A percentile compares a stretch with the other conserved stretches of the same genome.
phyloP scores from a whole-genome alignment of 2,329 filamentous ascomycete genomes.

The Penicillium sp. region DNA sequence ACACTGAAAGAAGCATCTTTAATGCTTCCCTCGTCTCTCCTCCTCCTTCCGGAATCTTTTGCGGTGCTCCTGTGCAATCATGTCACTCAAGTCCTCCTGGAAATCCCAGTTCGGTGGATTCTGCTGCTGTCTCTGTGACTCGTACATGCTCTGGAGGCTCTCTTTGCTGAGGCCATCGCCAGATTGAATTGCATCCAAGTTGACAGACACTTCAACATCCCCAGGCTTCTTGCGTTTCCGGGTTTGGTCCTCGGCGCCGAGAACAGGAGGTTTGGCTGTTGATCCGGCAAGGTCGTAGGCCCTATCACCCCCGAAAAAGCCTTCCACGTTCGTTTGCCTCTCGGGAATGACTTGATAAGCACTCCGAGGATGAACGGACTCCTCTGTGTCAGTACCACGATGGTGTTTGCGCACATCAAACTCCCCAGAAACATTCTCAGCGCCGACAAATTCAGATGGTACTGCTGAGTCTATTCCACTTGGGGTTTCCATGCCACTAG shows the following conservation, averaged over 20 bases:
- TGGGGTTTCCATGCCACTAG: slow-evolving; percentile 75
- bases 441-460: slow-evolving; percentile 73
- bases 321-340: slow-evolving; percentile 76
- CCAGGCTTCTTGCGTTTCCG: slow-evolving; percentile 93
- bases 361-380: slow-evolving; percentile 67
- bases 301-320: slow-evolving; percentile 94
- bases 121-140: slow-evolving; percentile 65
- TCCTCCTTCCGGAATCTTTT: slow-evolving; percentile 88
- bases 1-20: slow-evolving; percentile 2
- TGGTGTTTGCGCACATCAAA: slow-evolving; percentile 88
- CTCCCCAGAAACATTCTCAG: slow-evolving; percentile 76
- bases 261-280: slow-evolving; percentile 62
- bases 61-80: slow-evolving; percentile 90
- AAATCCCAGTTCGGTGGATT: slow-evolving; percentile 69
- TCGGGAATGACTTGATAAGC: slow-evolving; percentile 91
- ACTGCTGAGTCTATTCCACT: slow-evolving; percentile 76
- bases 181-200: slow-evolving; percentile 73
- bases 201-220: slow-evolving; percentile 88
- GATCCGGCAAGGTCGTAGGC: slow-evolving; percentile 78
- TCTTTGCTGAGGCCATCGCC: slow-evolving; percentile 81
- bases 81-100: slow-evolving; percentile 88
- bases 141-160: slow-evolving; percentile 75
- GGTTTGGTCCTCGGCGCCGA: slow-evolving; percentile 74
- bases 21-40: slow-evolving; percentile 65
- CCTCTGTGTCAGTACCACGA: slow-evolving; percentile 84